A percentile compares a stretch with the other conserved stretches of the same genome.
Evolutionary conservation across 495 filamentous ascomycete species (phyloP).

Genomic region (Penicilliopsis zonata): DNA sequence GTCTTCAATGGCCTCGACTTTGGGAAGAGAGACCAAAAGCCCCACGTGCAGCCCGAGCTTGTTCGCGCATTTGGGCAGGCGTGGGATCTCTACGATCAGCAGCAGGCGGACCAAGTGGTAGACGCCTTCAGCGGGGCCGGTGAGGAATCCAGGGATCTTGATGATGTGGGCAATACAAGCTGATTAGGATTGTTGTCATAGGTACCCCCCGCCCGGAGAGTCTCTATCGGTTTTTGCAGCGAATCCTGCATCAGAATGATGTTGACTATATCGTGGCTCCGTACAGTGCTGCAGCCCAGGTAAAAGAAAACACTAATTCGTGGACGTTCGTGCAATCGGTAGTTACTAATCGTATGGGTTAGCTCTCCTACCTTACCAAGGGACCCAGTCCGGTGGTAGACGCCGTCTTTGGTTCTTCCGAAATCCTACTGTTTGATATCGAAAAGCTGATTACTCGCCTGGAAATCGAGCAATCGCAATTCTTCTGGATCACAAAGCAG

Average conservation of each 20-base stretch:
- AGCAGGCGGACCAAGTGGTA: slow-evolving; percentile 66
- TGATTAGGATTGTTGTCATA: too few species aligned
- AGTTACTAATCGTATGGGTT: slow-evolving; percentile 1
- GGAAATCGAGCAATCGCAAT: slow-evolving; percentile 52
- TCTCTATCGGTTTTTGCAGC: slow-evolving; percentile 63
- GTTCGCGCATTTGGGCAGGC: slow-evolving; percentile 45
- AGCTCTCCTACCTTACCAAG: slow-evolving; percentile 77
- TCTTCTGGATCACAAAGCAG: slow-evolving; percentile 61
- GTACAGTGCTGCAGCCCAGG: slow-evolving; percentile 83
- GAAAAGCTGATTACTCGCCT: slow-evolving; percentile 72
- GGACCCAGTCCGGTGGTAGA: slow-evolving; percentile 56
- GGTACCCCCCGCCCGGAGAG: slow-evolving; percentile 45
- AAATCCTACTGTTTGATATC: slow-evolving; percentile 77
- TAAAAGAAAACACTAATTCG: slow-evolving; percentile 17
- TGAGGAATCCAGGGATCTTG: slow-evolving; percentile 24
- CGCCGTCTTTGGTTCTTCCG: slow-evolving; percentile 74
- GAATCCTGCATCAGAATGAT: slow-evolving; percentile 52
- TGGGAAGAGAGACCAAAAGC: slow-evolving; percentile 53
- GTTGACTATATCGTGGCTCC: slow-evolving; percentile 80
- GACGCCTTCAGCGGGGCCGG: slow-evolving; percentile 71
- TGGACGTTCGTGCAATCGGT: neutral
- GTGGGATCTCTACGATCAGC: slow-evolving; percentile 79
- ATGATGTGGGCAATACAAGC: neutral
- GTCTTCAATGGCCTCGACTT: slow-evolving; percentile 81
- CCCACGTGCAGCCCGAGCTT: slow-evolving; percentile 31